Base-by-base conservation (phyloP, 1,284 basidiomycete genomes). In the Schizophyllum amplum region DNA sequence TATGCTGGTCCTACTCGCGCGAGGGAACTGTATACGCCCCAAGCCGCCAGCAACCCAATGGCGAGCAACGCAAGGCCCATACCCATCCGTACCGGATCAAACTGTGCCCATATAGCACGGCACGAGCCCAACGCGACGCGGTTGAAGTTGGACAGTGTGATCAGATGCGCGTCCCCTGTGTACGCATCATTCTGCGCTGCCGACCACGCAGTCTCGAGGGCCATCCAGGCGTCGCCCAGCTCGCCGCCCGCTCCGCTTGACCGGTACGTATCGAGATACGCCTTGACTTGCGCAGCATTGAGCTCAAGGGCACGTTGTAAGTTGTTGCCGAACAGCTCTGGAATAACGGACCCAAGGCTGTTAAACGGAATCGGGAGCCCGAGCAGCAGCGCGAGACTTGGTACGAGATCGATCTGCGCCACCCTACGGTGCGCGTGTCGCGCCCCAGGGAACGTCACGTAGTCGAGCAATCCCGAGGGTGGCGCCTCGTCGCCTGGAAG, bases 341-440 rank as follows among this genome's bases (percentile, higher is more conserved):
- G 96, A 23, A 99, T 92, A 57, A 97, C 74, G 1, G 80, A 83
- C 0, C 97, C 97, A 15, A 99, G 85, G 64, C 93, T 98, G 72
- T 96, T 98, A 76, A 90, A 98, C 0, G 97, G 97, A 52, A 99
- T 90, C 0, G 94, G 93, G 2, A 97, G 72, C 21, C 96, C 95
- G 11, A 99, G 84, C 6, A 98, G 81, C n/a, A 98, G 80, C 1
- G 94, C 86, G 25, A 99, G 70, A 0, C 94, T 90, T 0, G 96
- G 93, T 0, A 98, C 84, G 27, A 99, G 77, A 71, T 98, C 96
- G 64, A 99, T 97, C 72, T 99, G 97, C 62, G 95, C 87, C 53
- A 96, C 80, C 15, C 79, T 79, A 6, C 94, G 84, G 63, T 87
- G 79, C 0, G 78, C 72, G 1, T 72, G 66, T 0, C 70, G 63